Evolutionary conservation across 768 basidiomycete genomes (phyloP).

Genomic region (Daedalea quercina): DNA sequence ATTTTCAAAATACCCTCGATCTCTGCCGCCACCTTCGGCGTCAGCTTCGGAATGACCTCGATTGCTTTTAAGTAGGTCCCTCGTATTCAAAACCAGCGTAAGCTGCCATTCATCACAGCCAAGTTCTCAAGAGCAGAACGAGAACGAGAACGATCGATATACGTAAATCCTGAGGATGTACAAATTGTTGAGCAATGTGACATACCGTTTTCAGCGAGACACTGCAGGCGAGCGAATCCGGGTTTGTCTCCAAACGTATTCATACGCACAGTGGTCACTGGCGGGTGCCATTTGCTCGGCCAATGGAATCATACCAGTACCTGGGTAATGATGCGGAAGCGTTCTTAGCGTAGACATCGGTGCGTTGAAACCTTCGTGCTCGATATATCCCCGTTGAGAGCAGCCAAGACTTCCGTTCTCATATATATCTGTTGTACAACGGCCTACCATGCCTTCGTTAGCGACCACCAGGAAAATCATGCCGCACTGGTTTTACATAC

Average conservation of each 20-base stretch:
- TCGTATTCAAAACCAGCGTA: slow-evolving; percentile 69
- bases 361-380: no score
- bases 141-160: no score
- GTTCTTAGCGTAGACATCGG: no score
- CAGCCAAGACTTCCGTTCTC: slow-evolving; percentile 35
- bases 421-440: no score
- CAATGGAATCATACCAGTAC: no score
- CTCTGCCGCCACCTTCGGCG: slow-evolving; percentile 53
- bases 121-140: slow-evolving; percentile 34
- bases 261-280: no score
- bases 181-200: background rate
- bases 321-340: no score
- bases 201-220: slow-evolving; percentile 52
- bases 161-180: no score
- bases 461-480: slow-evolving; percentile 55
- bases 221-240: slow-evolving; percentile 54
- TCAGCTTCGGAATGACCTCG: slow-evolving; percentile 68
- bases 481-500: slow-evolving; percentile 58
- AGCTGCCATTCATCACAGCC: slow-evolving; percentile 52
- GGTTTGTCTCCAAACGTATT: slow-evolving; percentile 53
- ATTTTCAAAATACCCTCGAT: slow-evolving; percentile 64
- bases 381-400: no score
- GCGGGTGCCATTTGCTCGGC: no score
- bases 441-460: slow-evolving; percentile 52
- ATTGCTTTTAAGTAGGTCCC: slow-evolving; percentile 65